Evolutionary conservation across 345 rosid genomes (phyloP).

Genomic region (Alliaria petiolata): DNA sequence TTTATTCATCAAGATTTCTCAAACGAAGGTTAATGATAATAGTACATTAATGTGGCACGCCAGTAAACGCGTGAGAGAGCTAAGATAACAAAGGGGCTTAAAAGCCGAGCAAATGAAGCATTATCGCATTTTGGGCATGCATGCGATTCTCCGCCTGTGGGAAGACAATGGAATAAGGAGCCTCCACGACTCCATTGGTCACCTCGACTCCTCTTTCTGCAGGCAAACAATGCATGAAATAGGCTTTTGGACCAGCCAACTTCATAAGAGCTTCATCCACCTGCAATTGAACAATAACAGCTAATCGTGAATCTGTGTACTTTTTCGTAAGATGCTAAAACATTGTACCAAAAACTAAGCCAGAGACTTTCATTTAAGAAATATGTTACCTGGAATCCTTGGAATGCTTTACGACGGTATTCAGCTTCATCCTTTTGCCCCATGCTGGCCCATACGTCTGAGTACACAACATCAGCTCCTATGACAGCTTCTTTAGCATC

Average conservation of each 20-base stretch:
- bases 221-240: slow-evolving; percentile 97
- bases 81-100: slow-evolving; percentile 18
- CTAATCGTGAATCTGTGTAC: neutral
- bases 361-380: neutral
- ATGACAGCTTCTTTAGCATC: slow-evolving; percentile 85
- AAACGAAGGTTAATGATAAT: slow-evolving; percentile 11
- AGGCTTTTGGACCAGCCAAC: slow-evolving; percentile 80
- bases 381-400: slow-evolving; percentile 81
- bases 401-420: slow-evolving; percentile 64
- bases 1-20: slow-evolving; percentile 12
- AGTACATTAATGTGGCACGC: neutral
- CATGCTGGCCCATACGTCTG: slow-evolving; percentile 99
- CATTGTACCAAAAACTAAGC: neutral
- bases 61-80: neutral
- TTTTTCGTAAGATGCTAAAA: neutral
- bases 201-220: slow-evolving; percentile 96
- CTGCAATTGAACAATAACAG: slow-evolving; percentile 35
- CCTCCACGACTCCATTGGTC: slow-evolving; percentile 81
- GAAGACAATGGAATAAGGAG: slow-evolving; percentile 85
- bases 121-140: slow-evolving; percentile 91
- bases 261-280: slow-evolving; percentile 85
- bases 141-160: slow-evolving; percentile 95
- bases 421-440: slow-evolving; percentile 98
- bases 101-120: slow-evolving; percentile 73
- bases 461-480: slow-evolving; percentile 97